A percentile compares a stretch with the other conserved stretches of the same genome.
These are phyloP conservation scores for Diplodia mutila DNA, from an alignment of 2,329 filamentous ascomycete genomes.

Conservation along the genomic window DNA sequence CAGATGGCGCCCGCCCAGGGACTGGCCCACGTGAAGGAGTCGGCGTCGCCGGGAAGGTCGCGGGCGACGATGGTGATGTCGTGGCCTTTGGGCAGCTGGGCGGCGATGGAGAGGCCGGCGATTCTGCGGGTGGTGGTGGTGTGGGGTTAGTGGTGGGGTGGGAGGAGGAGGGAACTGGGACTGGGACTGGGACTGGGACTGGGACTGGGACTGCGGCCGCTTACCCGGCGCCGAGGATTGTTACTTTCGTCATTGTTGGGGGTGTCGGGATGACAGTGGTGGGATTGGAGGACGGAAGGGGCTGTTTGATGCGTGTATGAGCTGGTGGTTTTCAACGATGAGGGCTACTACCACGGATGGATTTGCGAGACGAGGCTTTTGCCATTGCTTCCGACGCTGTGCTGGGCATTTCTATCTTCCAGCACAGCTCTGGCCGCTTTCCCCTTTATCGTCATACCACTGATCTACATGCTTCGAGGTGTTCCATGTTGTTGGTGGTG, in stretches of 20 bases:
- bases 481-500: neutral
- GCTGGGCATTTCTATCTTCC: neutral
- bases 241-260: slow-evolving; percentile 6
- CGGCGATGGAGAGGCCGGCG: slow-evolving; percentile 36
- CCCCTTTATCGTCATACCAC: neutral
- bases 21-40: slow-evolving; percentile 34
- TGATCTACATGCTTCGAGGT: neutral
- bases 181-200: no score
- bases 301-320: no score
- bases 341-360: neutral
- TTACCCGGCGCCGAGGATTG: slow-evolving; percentile 26
- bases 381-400: neutral
- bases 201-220: neutral
- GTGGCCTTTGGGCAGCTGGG: slow-evolving; percentile 34
- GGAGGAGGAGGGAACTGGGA: no score
- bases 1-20: slow-evolving; percentile 41
- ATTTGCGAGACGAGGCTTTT: neutral
- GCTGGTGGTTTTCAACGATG: neutral
- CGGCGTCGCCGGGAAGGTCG: slow-evolving; percentile 31
- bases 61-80: slow-evolving; percentile 39
- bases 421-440: neutral
- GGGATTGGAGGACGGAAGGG: no score
- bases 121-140: slow-evolving; percentile 20
- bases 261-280: neutral
- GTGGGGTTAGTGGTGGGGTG: neutral